A percentile compares a stretch with the other conserved stretches of the same genome.
Evolutionary conservation across 495 filamentous ascomycete genomes (phyloP).

Genomic region (Margaritispora aquatica): DNA sequence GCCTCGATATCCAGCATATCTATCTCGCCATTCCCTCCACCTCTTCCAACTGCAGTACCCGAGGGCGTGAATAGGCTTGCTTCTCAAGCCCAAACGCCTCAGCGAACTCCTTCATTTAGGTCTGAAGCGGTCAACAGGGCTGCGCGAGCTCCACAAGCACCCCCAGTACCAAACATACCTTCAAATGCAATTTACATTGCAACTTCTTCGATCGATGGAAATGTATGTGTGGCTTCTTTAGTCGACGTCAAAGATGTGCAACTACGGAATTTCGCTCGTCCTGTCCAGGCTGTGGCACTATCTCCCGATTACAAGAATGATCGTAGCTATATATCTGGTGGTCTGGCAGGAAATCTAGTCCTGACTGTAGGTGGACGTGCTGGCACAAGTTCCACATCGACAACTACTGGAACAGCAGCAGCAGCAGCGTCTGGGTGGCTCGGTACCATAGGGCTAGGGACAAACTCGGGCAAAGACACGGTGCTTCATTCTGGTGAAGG

Average conservation of each 20-base stretch:
- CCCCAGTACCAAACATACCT: slow-evolving; percentile 56
- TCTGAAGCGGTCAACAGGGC: slow-evolving; percentile 43
- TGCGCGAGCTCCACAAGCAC: slow-evolving; percentile 37
- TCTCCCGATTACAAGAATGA: slow-evolving; percentile 92
- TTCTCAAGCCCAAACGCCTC: slow-evolving; percentile 39
- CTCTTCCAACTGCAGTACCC: slow-evolving; percentile 51
- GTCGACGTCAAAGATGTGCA: slow-evolving; percentile 70
- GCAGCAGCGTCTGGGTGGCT: slow-evolving; percentile 90
- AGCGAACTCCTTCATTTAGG: slow-evolving; percentile 38
- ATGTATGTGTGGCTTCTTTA: slow-evolving; percentile 82
- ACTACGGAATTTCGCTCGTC: slow-evolving; percentile 87
- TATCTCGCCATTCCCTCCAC: slow-evolving; percentile 83
- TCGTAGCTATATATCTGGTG: slow-evolving; percentile 81
- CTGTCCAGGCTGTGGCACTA: slow-evolving; percentile 81
- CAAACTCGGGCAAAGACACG: slow-evolving; percentile 75
- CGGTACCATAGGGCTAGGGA: slow-evolving; percentile 71
- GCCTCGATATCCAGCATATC: slow-evolving; percentile 87
- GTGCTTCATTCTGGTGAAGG: slow-evolving; percentile 91
- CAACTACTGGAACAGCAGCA: slow-evolving; percentile 69
- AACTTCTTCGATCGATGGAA: slow-evolving; percentile 90
- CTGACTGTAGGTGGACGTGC: slow-evolving; percentile 76
- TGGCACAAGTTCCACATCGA: slow-evolving; percentile 72
- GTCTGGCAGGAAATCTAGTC: slow-evolving; percentile 81
- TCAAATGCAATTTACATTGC: slow-evolving; percentile 89
- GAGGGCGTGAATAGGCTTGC: slow-evolving; percentile 42